Evolutionary conservation across 208 protist genomes (phyloP), one percentile per base, ranked within the genome.

Genomic region (Acanthamoeba royreba): DNA sequence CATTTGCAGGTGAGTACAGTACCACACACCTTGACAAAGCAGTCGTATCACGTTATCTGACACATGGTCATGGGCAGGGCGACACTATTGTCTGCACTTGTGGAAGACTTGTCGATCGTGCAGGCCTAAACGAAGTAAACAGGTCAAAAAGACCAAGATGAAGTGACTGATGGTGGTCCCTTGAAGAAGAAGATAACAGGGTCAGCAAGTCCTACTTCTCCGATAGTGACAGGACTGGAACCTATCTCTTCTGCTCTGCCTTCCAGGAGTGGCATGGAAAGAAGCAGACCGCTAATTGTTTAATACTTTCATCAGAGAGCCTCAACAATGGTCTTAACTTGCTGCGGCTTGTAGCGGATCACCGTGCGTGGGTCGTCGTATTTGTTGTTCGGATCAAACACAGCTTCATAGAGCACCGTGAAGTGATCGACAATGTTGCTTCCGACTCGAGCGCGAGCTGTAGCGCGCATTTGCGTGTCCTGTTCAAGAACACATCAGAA

Each of bases 301-400:
- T n/a, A n/a, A n/a, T n/a, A n/a, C 55, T 63, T 28, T 72, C 63
- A 79, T 72, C 63, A 79, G 15, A 79, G 35, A 11, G 66, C 66
- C 22, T 79, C 66, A 4, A 79, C 66, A 25, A 95, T 93, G 46
- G 85, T 95, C 35, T 94, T 90, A 42, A 95, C 94, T 74, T 95
- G 94, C 40, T 95, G 28, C 22, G 94, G 94, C 74, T 87, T 94
- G 87, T 95, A 95, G 72, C 86, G 92, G 25, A 95, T 79, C 1
- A 95, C 69, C 47, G 31, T 40, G 40, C 40, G 61, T 5, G 81
- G 69, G 9, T 95, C 92, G 13, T 95, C 92, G 47, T 95, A 95
- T 88, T 94, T 93, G 40, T 95, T 95, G 19, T 40, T 9, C 33
- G 94, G 52, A 46, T 94, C 94, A 1, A 38, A 42, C 43, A 95